These are phyloP conservation scores for Pyrenophora seminiperda DNA, from an alignment of 2,329 filamentous ascomycete genomes.

Conservation along the genomic window DNA sequence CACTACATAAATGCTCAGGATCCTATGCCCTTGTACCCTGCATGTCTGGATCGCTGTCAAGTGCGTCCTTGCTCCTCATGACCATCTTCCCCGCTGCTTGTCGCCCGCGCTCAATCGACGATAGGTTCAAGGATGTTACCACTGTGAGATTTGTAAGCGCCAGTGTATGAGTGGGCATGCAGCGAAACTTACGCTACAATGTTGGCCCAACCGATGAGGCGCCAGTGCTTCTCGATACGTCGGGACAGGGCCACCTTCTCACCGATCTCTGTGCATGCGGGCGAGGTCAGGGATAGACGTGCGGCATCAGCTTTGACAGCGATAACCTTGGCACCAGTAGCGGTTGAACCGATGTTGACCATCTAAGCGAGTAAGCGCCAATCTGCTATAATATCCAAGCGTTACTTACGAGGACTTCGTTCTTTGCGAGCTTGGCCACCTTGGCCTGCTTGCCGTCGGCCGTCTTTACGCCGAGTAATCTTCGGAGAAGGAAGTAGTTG, in stretches of 20 bases:
- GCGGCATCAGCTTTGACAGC: conserved; percentile 98
- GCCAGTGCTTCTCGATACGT: conserved; percentile 99
- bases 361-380: conserved; percentile 57
- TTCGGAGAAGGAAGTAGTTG: conserved; percentile 96
- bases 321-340: conserved; percentile 94
- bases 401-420: conserved; percentile 74
- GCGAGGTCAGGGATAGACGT: conserved; percentile 89
- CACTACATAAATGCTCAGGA: conserved; percentile 44
- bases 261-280: conserved; percentile 94
- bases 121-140: conserved; percentile 48
- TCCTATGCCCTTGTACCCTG: conserved; percentile 28
- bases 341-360: conserved; percentile 99
- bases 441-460: conserved; percentile 99
- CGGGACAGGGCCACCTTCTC: conserved; percentile 97
- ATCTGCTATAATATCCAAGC: background rate
- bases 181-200: conserved; percentile 49
- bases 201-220: conserved; percentile 51
- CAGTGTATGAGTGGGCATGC: background rate
- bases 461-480: conserved; percentile 94
- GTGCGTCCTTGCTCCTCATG: conserved; percentile 14
- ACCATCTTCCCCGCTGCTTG: conserved; percentile 6
- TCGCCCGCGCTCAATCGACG: conserved; percentile 28
- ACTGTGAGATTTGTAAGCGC: conserved; percentile 33
- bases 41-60: conserved; percentile 22
- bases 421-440: conserved; percentile 97